Evolutionary conservation across 2,329 filamentous ascomycete species (phyloP), one percentile per base, ranked within the genome.

Genomic region (Chaetomium olivaceum): DNA sequence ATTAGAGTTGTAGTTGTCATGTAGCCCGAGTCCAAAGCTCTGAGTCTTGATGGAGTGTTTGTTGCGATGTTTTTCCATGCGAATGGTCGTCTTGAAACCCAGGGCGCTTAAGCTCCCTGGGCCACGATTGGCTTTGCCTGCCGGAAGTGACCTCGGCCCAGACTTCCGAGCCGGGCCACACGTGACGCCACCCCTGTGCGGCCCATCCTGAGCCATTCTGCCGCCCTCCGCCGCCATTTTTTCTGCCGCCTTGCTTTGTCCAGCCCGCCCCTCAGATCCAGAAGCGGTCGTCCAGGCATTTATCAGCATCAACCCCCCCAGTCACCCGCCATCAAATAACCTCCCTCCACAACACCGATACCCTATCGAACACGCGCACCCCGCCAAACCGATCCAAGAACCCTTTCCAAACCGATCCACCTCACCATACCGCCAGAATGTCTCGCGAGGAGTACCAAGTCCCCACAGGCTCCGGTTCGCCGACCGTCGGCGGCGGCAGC

Each of bases 371-470:
- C 43, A 14, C 54, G 7, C 27, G 21, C 52, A 62, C 16, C n/a
- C 19, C 2, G 7, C 21, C 21, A 14, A 33, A 31, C 12, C 23
- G 12, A 43, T 11, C 9, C 23, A 19, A 23, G 9, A 60, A 64
- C 51, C 51, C n/a, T 57, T 21, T 48, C 65, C 33, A 36, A 36
- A 9, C 33, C 33, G 33, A 36, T 12, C 27, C 27, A 29, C 27
- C 27, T 6, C 27, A 36, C 33, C n/a, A 39, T n/a, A 16, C n/a
- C 58, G 12, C n/a, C 58, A 70, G 21, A 12, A 85, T 90, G 86
- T 89, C 88, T 65, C 89, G 90, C 80, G 91, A 93, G 85, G 84
- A 87, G 69, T 94, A 93, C 81, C 88, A 91, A 74, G 86, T 91
- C 67, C 90, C 91, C 64, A 80, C 82, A 73, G 80, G 80, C 72